A percentile compares a stretch with the other conserved stretches of the same genome.
phyloP scores from a whole-genome alignment of 2,329 filamentous ascomycete genomes.

The Cytospora leucostoma region DNA sequence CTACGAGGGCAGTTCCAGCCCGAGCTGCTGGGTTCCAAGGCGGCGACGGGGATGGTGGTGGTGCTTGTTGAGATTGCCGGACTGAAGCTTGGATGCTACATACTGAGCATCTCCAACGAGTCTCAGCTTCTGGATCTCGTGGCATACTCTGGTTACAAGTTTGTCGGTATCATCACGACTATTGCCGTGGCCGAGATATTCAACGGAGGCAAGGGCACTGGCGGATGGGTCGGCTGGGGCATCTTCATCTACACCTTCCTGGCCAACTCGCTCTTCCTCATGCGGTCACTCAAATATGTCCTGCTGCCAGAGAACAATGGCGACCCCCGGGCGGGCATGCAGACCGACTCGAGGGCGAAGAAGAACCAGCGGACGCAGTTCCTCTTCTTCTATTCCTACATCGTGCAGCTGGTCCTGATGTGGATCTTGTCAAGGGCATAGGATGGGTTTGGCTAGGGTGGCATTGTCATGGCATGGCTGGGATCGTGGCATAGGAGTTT shows the following conservation, averaged over 20 bases:
- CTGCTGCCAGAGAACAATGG: slow-evolving; percentile 80
- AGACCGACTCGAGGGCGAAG: slow-evolving; percentile 78
- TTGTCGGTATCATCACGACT: slow-evolving; percentile 92
- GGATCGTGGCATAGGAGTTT: slow-evolving; percentile 16
- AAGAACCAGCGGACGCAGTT: slow-evolving; percentile 88
- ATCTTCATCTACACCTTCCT: slow-evolving; percentile 90
- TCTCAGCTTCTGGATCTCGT: slow-evolving; percentile 91
- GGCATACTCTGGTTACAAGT: slow-evolving; percentile 98
- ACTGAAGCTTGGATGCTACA: slow-evolving; percentile 88
- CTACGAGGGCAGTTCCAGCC: slow-evolving; percentile 91
- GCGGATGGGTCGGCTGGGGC: slow-evolving; percentile 84
- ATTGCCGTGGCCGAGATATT: slow-evolving; percentile 76
- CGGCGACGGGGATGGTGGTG: slow-evolving; percentile 78
- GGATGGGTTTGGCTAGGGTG: no score
- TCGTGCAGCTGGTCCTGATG: slow-evolving; percentile 95
- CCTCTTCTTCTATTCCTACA: slow-evolving; percentile 89
- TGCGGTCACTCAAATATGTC: slow-evolving; percentile 94
- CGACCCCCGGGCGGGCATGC: slow-evolving; percentile 62
- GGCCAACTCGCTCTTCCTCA: slow-evolving; percentile 92
- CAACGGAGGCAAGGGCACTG: slow-evolving; percentile 77
- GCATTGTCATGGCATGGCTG: slow-evolving; percentile 4
- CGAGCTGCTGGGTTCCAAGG: slow-evolving; percentile 87
- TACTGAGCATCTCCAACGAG: slow-evolving; percentile 90
- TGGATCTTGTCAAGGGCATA: slow-evolving; percentile 63
- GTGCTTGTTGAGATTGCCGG: slow-evolving; percentile 87